These are phyloP conservation scores for Cercospora sp. DNA, from an alignment of 2,329 filamentous ascomycete genomes.

Conservation along the genomic window DNA sequence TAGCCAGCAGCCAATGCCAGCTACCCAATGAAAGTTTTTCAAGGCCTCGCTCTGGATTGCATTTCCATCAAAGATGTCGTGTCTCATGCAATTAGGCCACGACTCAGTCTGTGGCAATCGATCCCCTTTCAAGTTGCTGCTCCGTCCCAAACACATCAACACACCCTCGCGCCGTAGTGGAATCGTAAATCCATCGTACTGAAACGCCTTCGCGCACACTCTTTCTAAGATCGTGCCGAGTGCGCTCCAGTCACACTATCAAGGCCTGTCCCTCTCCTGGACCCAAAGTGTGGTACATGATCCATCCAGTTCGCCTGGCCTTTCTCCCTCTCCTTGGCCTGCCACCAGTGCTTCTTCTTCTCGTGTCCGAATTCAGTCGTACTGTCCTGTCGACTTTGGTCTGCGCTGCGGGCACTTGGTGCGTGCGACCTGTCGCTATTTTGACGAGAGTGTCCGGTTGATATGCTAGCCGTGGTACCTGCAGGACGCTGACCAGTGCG, in stretches of 20 bases:
- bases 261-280: slow-evolving; percentile 44
- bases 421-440: slow-evolving; percentile 23
- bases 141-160: background rate
- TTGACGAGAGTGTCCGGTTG: slow-evolving; percentile 27
- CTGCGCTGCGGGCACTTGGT: background rate
- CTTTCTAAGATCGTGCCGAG: slow-evolving; percentile 33
- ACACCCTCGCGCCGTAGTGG: slow-evolving; percentile 7
- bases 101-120: background rate
- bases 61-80: slow-evolving; percentile 2
- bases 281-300: slow-evolving; percentile 43
- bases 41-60: background rate
- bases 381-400: background rate
- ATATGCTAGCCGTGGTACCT: slow-evolving; percentile 18
- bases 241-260: slow-evolving; percentile 41
- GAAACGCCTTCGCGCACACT: background rate
- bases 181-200: slow-evolving; percentile 11
- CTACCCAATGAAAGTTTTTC: slow-evolving; percentile 4
- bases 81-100: slow-evolving; percentile 3
- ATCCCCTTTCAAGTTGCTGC: background rate
- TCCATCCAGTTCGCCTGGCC: slow-evolving; percentile 47
- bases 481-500: slow-evolving; percentile 12
- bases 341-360: slow-evolving; percentile 34
- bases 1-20: background rate
- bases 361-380: slow-evolving; percentile 14
- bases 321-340: slow-evolving; percentile 34